Base-by-base conservation (phyloP, 31 red algal species). In the Odonthalia washingtoniensis region DNA sequence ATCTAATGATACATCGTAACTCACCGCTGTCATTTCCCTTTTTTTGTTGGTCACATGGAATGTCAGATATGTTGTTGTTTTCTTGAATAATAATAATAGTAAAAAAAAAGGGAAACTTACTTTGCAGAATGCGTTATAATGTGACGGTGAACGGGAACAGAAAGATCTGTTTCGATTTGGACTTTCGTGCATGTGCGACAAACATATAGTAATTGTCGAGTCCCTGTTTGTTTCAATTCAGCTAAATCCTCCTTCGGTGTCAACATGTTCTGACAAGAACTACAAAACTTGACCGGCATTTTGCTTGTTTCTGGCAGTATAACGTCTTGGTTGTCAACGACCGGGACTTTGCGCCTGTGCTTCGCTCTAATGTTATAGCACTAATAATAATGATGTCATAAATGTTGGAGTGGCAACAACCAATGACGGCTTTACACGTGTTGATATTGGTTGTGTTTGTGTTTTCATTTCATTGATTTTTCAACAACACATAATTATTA, bases 221-320 rank as follows among this genome's bases (percentile, higher is more conserved):
- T 52, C 24, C 90, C 92, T 24, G 73, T 89, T 39, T 41, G 61
- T 14, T 85, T 89, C 21, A 81, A 46, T 74, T 87, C 74, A 0
- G 43, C 46, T 41, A 70, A 63, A 85, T 95, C 90, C 69, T 98
- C 96, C 17, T 77, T 74, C 1, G 96, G 93, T 37, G 93, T 95
- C 0, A 98, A 77, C 92, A 98, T 95, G 81, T 98, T 98, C 34
- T 89, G 92, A 72, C 96, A 95, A 34, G 86, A 72, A 21, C 40
- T 70, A 63, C 91, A 97, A 73, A 97, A 97, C 40, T 77, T 77
- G 18, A 94, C 95, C 3, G 95, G 87, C 95, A 97, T 97, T n/a
- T n/a, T n/a, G n/a, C n/a, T n/a, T n/a, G n/a, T n/a, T n/a, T n/a
- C n/a, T n/a, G n/a, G n/a, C n/a, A n/a, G n/a, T n/a, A n/a, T n/a